A percentile compares a stretch with the other conserved stretches of the same genome.
These are phyloP conservation scores for Malassezia equina DNA, from an alignment of 1,284 basidiomycete genomes.

Conservation along the genomic window DNA sequence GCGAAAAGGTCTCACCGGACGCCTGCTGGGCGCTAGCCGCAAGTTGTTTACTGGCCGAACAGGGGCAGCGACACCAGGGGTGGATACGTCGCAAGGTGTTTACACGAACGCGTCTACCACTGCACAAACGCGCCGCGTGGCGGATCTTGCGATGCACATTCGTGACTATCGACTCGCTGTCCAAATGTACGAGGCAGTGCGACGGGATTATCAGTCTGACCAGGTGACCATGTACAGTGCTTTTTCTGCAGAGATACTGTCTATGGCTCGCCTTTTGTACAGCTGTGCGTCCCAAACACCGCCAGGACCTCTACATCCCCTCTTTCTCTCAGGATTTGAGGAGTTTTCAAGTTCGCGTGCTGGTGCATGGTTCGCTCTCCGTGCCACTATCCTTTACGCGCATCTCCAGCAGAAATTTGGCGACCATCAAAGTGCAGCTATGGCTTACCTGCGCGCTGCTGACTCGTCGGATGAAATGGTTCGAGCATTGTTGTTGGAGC, in stretches of 20 bases:
- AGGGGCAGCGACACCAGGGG: background rate
- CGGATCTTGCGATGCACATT: slow-evolving; percentile 86
- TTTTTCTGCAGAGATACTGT: slow-evolving; percentile 29
- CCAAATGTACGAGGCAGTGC: slow-evolving; percentile 70
- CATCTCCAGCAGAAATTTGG: slow-evolving; percentile 27
- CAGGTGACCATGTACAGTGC: slow-evolving; percentile 35
- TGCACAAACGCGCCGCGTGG: slow-evolving; percentile 58
- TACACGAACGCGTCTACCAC: slow-evolving; percentile 51
- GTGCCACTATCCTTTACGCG: slow-evolving; percentile 37
- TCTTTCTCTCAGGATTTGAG: slow-evolving; percentile 11
- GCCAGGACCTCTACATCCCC: slow-evolving; percentile 10
- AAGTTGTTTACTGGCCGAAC: slow-evolving; percentile 50
- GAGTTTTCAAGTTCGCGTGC: background rate
- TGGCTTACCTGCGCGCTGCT: slow-evolving; percentile 29
- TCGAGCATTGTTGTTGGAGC: slow-evolving; percentile 53
- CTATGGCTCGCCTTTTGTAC: background rate
- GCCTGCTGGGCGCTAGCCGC: slow-evolving; percentile 55
- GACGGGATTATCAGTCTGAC: slow-evolving; percentile 50
- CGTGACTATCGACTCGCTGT: slow-evolving; percentile 79
- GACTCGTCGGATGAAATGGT: slow-evolving; percentile 51
- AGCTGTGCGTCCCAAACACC: slow-evolving; percentile 9
- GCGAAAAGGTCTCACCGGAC: slow-evolving; percentile 73
- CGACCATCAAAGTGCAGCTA: slow-evolving; percentile 23
- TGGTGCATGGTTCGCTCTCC: slow-evolving; percentile 23
- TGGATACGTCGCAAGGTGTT: slow-evolving; percentile 31